Conservation (phyloP, 164 flowering plant genomes). For the Kingdonia uniflora region DNA sequence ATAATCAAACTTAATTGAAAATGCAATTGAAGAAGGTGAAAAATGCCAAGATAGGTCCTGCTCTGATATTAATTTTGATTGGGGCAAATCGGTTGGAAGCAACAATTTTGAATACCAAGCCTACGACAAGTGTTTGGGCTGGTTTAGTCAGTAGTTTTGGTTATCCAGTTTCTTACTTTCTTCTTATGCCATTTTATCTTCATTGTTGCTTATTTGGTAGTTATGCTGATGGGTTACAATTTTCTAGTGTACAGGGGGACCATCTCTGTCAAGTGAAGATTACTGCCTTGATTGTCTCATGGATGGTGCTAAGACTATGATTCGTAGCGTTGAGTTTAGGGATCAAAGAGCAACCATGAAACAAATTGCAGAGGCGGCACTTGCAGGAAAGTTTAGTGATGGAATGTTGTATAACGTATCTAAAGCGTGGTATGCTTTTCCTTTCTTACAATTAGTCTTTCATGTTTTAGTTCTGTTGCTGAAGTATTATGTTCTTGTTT, state of each 20-base stretch:
- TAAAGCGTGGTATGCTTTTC: conserved; percentile 51
- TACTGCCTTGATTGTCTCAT: conserved; percentile 60
- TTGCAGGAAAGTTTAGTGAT: conserved; percentile 57
- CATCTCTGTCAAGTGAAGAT: conserved; percentile 43
- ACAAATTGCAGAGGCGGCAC: conserved; percentile 63
- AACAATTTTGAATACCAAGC: too few relatives aligned
- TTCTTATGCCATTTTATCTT: background rate
- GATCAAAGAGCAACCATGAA: conserved; percentile 64
- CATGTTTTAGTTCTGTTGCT: too few relatives aligned
- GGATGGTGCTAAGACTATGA: conserved; percentile 42
- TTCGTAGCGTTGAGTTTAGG: conserved; percentile 56
- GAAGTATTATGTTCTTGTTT: too few relatives aligned
- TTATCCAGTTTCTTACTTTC: too few relatives aligned
- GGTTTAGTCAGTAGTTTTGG: too few relatives aligned
- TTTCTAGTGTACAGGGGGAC: conserved; percentile 51
- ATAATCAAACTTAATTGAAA: too few relatives aligned
- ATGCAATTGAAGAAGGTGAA: too few relatives aligned
- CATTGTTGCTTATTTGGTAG: conserved; percentile 2
- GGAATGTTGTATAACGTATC: conserved; percentile 58
- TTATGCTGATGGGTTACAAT: conserved; percentile 4
- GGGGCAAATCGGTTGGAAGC: too few relatives aligned
- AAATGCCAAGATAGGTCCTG: too few relatives aligned
- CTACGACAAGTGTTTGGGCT: too few relatives aligned
- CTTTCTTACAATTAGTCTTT: background rate
- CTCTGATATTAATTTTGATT: too few relatives aligned